Evolutionary conservation across 768 basidiomycete species (phyloP).

Genomic region (Chalciporus chontae): DNA sequence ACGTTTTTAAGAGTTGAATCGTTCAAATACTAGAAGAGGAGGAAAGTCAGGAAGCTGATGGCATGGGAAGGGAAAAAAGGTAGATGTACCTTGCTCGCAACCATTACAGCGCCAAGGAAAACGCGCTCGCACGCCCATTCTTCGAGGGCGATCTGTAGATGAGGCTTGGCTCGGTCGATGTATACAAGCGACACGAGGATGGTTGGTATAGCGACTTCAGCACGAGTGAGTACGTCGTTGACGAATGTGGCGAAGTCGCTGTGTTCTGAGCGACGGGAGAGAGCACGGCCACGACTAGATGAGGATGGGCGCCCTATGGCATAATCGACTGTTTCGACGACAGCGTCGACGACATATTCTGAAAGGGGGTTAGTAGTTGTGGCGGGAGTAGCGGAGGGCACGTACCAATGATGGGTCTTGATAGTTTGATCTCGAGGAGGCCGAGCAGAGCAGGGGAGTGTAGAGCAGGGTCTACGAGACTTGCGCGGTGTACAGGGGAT

Average conservation of each 20-base stretch:
- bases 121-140: conserved; percentile 89
- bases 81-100: conserved; percentile 69
- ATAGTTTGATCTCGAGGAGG: conserved; percentile 63
- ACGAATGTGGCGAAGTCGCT: conserved; percentile 63
- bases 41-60: conserved; percentile 1
- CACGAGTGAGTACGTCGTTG: conserved; percentile 62
- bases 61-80: conserved; percentile 19
- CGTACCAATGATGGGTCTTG: conserved; percentile 62
- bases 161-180: conserved; percentile 71
- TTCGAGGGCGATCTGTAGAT: conserved; percentile 76
- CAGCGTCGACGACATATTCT: conserved; percentile 71
- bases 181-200: conserved; percentile 72
- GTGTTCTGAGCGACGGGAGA: conserved; percentile 48
- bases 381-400: conserved; percentile 10
- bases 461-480: conserved; percentile 57
- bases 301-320: conserved; percentile 68
- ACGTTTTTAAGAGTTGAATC: conserved; percentile 89
- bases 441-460: conserved; percentile 68
- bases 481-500: conserved; percentile 43
- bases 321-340: conserved; percentile 71
- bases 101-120: conserved; percentile 86
- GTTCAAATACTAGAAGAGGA: conserved; percentile 65
- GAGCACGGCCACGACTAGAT: conserved; percentile 46
- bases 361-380: not conserved
- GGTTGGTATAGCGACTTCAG: conserved; percentile 69